Evolutionary conservation across 2,329 filamentous ascomycete genomes (phyloP), one percentile per base, ranked within the genome.

Genomic region (Diplodia sapinea): DNA sequence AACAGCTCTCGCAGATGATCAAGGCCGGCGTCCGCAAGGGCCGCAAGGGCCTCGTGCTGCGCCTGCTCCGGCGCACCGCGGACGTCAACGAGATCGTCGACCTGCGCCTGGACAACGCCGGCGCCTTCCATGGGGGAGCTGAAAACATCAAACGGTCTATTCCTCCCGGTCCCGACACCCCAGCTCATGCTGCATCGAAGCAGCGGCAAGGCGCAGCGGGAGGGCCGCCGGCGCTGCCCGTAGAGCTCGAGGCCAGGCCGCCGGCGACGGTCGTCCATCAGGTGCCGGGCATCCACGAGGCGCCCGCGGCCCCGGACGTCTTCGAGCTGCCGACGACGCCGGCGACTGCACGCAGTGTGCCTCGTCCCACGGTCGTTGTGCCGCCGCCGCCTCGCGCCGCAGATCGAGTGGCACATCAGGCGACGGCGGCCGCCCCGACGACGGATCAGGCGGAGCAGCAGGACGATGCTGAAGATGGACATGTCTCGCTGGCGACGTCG

Each of bases 21-120:
- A 76, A 75, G 47, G 75, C 75, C 1, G 70, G 71, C 4, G 75
- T 77, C 47, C 76, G 76, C 70, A 76, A 75, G 69, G 76, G 72
- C 50, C 74, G 73, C n/a, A 75, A 73, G 36, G 75, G 75, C 0
- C 76, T 76, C 51, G 73, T 77, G 4, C 72, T 77, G 17, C 67
- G 75, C 20, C 69, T 77, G 4, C 64, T 76, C 23, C 76, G 76
- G 49, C 73, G 73, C 2, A 73, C 74, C n/a, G 23, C 11, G 9
- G 62, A 55, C 15, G 31, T n/a, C 31, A 36, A 65, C 50, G 62
- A 65, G 43, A 65, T 65, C 2, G 62, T 51, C 15, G 62, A 65
- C 8, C 33, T 65, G 15, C 62, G 62, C 7, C 23, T 65, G 49
- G 50, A 55, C 17, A 29, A 11, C 11, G 61, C 7, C 11, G 31